Percentiles rank a stretch among this genome's conserved stretches.
Conservation (phyloP, 2,329 filamentous ascomycete species). For the Fusarium buharicum region DNA sequence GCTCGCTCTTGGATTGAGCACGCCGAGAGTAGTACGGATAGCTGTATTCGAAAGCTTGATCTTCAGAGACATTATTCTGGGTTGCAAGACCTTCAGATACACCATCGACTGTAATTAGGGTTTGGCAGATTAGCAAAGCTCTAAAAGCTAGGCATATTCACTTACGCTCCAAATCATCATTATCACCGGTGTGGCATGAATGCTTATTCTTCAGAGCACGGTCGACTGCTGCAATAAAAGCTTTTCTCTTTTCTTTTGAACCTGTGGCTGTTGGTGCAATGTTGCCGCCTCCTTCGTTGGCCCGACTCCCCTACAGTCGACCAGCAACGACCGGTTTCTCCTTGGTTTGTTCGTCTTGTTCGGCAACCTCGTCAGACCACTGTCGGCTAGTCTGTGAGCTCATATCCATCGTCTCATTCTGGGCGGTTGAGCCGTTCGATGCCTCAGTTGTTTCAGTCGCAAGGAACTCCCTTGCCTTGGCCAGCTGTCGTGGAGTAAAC, state of each 20-base stretch:
- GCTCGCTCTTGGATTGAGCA: conserved; percentile 61
- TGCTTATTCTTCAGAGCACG: conserved; percentile 33
- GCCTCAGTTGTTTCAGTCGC: conserved; percentile 25
- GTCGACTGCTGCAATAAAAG: conserved; percentile 38
- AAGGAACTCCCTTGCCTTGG: conserved; percentile 27
- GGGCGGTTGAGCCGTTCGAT: conserved; percentile 21
- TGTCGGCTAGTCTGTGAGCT: conserved; percentile 37
- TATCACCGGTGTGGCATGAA: neutral
- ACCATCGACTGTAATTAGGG: conserved; percentile 32
- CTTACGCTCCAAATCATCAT: conserved; percentile 29
- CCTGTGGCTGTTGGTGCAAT: conserved; percentile 1
- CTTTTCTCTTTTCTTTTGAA: conserved; percentile 28
- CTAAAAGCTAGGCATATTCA: neutral
- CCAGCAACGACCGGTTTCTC: conserved; percentile 3
- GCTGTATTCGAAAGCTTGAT: conserved; percentile 43
- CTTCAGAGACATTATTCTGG: conserved; percentile 30
- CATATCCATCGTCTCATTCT: conserved; percentile 7
- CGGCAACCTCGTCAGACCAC: conserved; percentile 48
- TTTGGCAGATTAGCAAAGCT: conserved; percentile 32
- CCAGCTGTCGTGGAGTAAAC: conserved; percentile 60
- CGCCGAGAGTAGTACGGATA: conserved; percentile 56
- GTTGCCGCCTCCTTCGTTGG: neutral
- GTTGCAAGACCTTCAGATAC: conserved; percentile 29
- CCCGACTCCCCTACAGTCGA: conserved; percentile 20
- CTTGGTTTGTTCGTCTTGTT: conserved; percentile 35